Conservation (phyloP, 257 asterid genomes). For the Asclepias syriaca region DNA sequence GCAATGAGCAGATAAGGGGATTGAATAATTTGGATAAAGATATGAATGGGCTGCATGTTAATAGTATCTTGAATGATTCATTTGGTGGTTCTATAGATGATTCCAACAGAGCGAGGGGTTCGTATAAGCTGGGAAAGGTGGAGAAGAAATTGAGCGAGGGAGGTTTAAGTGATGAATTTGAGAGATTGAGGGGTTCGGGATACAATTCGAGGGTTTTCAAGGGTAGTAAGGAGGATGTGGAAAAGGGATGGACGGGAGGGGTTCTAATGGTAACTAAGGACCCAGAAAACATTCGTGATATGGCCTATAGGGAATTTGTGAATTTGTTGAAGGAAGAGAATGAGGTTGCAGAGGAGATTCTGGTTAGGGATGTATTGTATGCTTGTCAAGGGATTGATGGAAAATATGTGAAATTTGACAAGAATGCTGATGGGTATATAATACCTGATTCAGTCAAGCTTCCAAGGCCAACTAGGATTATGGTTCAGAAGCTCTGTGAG, state of each 20-base stretch:
- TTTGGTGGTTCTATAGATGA: conserved; percentile 24
- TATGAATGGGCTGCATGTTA: conserved; percentile 11
- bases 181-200: conserved; percentile 37
- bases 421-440: conserved; percentile 58
- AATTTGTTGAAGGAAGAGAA: conserved; percentile 74
- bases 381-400: conserved; percentile 98
- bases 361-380: conserved; percentile 92
- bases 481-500: conserved; percentile 83
- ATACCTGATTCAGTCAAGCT: conserved; percentile 60
- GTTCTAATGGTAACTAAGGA: conserved; percentile 73
- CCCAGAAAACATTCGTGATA: conserved; percentile 74
- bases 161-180: conserved; percentile 34
- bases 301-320: conserved; percentile 71
- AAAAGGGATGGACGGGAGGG: conserved; percentile 66
- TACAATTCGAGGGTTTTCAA: conserved; percentile 33
- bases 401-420: conserved; percentile 64
- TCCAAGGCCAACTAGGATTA: conserved; percentile 59
- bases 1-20: conserved; percentile 10
- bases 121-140: conserved; percentile 26
- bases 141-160: conserved; percentile 31
- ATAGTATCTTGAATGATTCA: neutral
- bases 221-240: conserved; percentile 44
- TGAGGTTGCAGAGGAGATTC: conserved; percentile 73
- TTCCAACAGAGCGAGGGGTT: conserved; percentile 29
- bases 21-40: conserved; percentile 27